A percentile compares a stretch with the other conserved stretches of the same genome.
These are phyloP conservation scores for Pleurotus sapidus DNA, from an alignment of 768 basidiomycete genomes.

Conservation along the genomic window DNA sequence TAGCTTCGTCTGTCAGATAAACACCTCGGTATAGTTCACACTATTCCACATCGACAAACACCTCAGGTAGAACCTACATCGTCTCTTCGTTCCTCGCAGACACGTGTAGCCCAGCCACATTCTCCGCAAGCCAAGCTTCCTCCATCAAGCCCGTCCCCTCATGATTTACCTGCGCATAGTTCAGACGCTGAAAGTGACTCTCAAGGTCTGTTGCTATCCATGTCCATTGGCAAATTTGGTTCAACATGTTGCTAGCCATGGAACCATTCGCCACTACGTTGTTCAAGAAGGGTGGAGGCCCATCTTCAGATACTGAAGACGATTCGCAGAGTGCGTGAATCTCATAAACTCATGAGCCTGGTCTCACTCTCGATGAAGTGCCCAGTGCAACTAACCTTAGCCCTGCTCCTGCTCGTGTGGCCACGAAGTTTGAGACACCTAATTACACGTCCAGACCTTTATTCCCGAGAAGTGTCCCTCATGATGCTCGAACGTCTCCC, in stretches of 20 bases:
- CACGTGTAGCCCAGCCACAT: not conserved
- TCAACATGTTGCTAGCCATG: not conserved
- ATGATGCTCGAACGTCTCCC: conserved; percentile 4
- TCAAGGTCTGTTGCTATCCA: not conserved
- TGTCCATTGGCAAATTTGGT: not conserved
- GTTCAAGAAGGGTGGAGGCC: not conserved
- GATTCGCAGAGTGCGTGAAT: conserved; percentile 32
- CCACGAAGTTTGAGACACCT: conserved; percentile 1
- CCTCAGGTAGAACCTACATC: not conserved
- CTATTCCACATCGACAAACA: not conserved
- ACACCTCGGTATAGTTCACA: not conserved
- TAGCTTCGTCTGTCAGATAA: not conserved
- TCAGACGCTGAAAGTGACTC: conserved; percentile 3
- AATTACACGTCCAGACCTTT: not conserved
- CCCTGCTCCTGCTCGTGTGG: conserved; percentile 1
- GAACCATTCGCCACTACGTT: conserved; percentile 13
- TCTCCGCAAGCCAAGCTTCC: not conserved
- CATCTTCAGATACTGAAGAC: conserved; percentile 37
- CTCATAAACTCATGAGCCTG: not conserved
- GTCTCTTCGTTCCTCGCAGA: not conserved
- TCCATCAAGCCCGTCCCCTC: not conserved
- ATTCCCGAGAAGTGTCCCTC: not conserved
- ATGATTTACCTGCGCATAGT: not conserved
- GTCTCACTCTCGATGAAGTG: conserved; percentile 5
- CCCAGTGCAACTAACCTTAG: conserved; percentile 1